Evolutionary conservation across 179 eudicot species (phyloP), one percentile per base, ranked within the genome.

Genomic region (Monotropa hypopitys): DNA sequence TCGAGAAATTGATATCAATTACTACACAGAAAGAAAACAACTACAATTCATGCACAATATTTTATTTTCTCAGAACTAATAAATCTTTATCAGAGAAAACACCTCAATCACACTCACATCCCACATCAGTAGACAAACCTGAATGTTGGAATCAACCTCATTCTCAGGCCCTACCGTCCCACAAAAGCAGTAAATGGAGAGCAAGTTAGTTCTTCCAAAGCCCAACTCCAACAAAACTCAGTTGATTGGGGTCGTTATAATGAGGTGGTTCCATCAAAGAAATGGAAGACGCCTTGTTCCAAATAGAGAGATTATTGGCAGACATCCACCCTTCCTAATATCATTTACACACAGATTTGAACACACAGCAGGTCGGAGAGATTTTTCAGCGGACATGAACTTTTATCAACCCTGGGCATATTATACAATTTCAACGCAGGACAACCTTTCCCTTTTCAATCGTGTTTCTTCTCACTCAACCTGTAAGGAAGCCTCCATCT

Each of bases 401-500:
- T 28, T 13, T 20, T n/a, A 20, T 47, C 32, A 46, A 63, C 15
- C 10, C 30, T 10, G 15, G 56, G 30, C 2, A 5, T 79, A 79
- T n/a, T 63, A 50, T 72, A 79, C 67, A 49, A 54, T n/a, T 18
- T 12, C 16, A 57, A n/a, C 61, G 50, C 32, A 69, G 59, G 59
- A 45, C 72, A 72, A n/a, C n/a, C n/a, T n/a, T n/a, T n/a, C 70
- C 50, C 40, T 43, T 28, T 12, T 43, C 23, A 53, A n/a, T 70
- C 35, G 57, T n/a, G n/a, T 59, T 75, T 45, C 79, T 84, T 81
- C 18, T 47, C 85, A 65, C 73, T 84, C 84, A 84, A 85, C 33
- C 46, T 82, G 63, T 59, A 80, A 38, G 98, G 98, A 74, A 92
- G 90, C 81, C 84, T 91, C 98, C 98, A 94, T 79, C 81, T 92